These are phyloP conservation scores for Trypanosoma scelopori DNA, from an alignment of 208 protist species.

Conservation along the genomic window DNA sequence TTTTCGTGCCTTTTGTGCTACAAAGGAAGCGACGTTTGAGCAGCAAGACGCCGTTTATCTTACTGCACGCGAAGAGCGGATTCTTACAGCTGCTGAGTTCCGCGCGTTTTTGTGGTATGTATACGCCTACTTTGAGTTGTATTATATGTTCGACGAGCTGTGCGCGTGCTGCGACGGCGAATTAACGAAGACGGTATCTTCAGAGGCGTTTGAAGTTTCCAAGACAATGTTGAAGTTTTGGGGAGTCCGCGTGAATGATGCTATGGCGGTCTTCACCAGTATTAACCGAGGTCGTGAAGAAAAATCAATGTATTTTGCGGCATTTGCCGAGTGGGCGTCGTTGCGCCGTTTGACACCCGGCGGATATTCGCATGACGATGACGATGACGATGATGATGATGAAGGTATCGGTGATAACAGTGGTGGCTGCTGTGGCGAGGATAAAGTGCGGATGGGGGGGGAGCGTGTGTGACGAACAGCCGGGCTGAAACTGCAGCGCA, in stretches of 20 bases:
- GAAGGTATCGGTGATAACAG: not conserved
- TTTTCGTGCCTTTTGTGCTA: conserved; percentile 38
- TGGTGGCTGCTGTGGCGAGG: not conserved
- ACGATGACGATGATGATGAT: not conserved
- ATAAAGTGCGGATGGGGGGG: no score
- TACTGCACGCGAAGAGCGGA: conserved; percentile 42
- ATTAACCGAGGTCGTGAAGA: conserved; percentile 31
- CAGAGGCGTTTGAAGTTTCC: conserved; percentile 32
- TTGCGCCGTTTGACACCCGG: conserved; percentile 44
- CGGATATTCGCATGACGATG: conserved; percentile 35
- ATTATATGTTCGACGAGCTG: conserved; percentile 80
- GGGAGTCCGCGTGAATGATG: conserved; percentile 43
- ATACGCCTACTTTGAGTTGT: conserved; percentile 76
- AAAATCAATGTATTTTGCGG: conserved; percentile 43
- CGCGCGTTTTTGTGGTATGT: conserved; percentile 61
- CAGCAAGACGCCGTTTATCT: conserved; percentile 36
- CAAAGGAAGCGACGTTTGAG: conserved; percentile 39
- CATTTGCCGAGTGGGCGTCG: conserved; percentile 58
- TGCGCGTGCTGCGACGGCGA: conserved; percentile 17
- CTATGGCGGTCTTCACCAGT: conserved; percentile 22
- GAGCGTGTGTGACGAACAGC: no score
- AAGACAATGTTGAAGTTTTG: conserved; percentile 40
- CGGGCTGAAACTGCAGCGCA: no score
- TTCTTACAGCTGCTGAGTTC: conserved; percentile 50
- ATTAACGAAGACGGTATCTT: not conserved